Evolutionary conservation across 225 moss, liverwort and hornwort genomes (phyloP).

Genomic region (Marchantia paleacea): DNA sequence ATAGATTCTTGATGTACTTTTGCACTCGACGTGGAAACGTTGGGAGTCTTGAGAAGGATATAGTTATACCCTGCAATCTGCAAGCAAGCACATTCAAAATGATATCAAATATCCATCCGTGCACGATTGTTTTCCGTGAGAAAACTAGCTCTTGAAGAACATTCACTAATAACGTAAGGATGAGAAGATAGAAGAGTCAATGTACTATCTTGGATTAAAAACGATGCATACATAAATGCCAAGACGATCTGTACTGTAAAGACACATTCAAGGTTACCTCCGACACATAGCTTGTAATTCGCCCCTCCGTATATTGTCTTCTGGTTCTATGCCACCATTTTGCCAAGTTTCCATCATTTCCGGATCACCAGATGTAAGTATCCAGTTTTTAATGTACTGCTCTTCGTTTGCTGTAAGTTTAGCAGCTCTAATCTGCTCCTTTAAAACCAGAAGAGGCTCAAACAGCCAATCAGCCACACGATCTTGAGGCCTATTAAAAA

Average conservation of each 20-base stretch:
- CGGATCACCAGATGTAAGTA: conserved; percentile 52
- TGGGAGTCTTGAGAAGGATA: conserved; percentile 62
- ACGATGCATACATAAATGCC: background rate
- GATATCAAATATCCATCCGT: background rate
- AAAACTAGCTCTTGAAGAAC: no score
- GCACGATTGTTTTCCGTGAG: no score
- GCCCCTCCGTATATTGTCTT: conserved; percentile 56
- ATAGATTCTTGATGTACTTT: conserved; percentile 52
- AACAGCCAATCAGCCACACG: conserved; percentile 72
- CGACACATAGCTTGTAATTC: conserved; percentile 69
- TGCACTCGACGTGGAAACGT: conserved; percentile 58
- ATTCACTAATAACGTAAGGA: no score
- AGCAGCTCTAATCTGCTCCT: conserved; percentile 57
- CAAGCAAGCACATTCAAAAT: background rate
- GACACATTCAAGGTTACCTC: conserved; percentile 29
- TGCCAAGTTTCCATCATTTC: conserved; percentile 50
- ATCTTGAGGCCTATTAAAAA: conserved; percentile 65
- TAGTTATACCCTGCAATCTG: conserved; percentile 71
- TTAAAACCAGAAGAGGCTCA: conserved; percentile 70
- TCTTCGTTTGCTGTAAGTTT: conserved; percentile 51
- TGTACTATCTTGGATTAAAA: background rate
- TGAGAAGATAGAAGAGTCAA: background rate
- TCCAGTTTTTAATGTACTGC: conserved; percentile 62
- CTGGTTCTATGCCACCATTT: conserved; percentile 66
- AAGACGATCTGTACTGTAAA: background rate